These are phyloP conservation scores for Cicer chorassanicum DNA, from an alignment of 306 rosid species.

Conservation along the genomic window DNA sequence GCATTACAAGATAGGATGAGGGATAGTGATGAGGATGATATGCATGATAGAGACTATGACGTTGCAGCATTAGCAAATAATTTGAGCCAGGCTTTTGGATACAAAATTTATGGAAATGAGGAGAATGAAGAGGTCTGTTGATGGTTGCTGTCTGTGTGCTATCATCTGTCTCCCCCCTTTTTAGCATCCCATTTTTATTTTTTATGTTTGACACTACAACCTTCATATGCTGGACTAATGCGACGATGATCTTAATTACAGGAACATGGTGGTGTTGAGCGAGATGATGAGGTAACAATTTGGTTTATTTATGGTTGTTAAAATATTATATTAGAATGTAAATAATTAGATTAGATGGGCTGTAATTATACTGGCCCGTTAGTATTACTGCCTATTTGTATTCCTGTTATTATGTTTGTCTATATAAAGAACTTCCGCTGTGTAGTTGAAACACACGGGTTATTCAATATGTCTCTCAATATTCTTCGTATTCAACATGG, in stretches of 20 bases:
- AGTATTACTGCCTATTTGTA: too few relatives aligned
- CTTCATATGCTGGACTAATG: constrained; percentile 32
- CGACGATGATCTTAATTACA: constrained; percentile 50
- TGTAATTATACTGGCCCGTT: too few relatives aligned
- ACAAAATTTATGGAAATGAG: constrained; percentile 84
- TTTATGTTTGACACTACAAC: constrained; percentile 16
- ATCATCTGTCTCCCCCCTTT: not conserved
- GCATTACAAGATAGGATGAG: constrained; percentile 94
- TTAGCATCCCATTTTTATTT: constrained; percentile 28
- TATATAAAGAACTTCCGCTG: too few relatives aligned
- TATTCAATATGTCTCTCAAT: too few relatives aligned
- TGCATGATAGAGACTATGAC: constrained; percentile 90
- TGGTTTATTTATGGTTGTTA: constrained; percentile 33
- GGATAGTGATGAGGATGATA: constrained; percentile 94
- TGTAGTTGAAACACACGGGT: too few relatives aligned
- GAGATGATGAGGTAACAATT: constrained; percentile 85
- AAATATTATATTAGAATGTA: too few relatives aligned
- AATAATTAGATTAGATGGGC: too few relatives aligned
- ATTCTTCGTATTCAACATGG: too few relatives aligned
- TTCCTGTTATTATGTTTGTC: too few relatives aligned
- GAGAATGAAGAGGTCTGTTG: constrained; percentile 84
- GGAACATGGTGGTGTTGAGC: constrained; percentile 74
- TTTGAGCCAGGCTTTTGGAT: constrained; percentile 86
- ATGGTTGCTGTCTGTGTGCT: not conserved
- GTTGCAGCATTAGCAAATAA: constrained; percentile 89